These are phyloP conservation scores for Aciculoconidium aculeatum DNA, from an alignment of 805 yeast genomes.

Conservation along the genomic window DNA sequence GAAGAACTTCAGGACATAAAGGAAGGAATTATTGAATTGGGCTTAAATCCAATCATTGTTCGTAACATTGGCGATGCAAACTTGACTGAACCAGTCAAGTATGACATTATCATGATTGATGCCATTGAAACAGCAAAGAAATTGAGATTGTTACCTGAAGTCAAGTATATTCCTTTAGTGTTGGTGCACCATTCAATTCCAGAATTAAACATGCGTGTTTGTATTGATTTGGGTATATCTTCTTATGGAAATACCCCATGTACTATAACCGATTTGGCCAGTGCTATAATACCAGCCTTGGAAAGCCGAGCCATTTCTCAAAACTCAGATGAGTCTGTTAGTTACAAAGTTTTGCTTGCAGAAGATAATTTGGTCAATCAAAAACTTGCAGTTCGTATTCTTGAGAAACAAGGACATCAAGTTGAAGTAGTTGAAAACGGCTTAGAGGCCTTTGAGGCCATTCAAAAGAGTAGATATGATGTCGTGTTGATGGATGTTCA, in stretches of 20 bases:
- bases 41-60: conserved; percentile 59
- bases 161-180: conserved; percentile 81
- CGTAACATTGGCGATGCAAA: conserved; percentile 52
- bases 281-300: conserved; percentile 77
- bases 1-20: conserved; percentile 47
- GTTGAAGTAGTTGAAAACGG: conserved; percentile 88
- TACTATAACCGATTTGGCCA: conserved; percentile 72
- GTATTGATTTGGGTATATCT: conserved; percentile 81
- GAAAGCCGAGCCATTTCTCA: conserved; percentile 78
- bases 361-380: conserved; percentile 87
- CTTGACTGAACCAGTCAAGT: conserved; percentile 51
- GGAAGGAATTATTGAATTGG: conserved; percentile 45
- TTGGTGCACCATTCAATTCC: conserved; percentile 71
- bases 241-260: conserved; percentile 89
- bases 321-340: conserved; percentile 70
- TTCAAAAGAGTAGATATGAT: conserved; percentile 61
- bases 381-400: conserved; percentile 76
- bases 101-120: conserved; percentile 80
- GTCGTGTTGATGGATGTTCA: conserved; percentile 90
- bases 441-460: conserved; percentile 72
- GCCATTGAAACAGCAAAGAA: conserved; percentile 68
- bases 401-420: conserved; percentile 80
- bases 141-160: conserved; percentile 64
- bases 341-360: conserved; percentile 71
- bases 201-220: conserved; percentile 70